phyloP scores from a whole-genome alignment of 148 eudicot species.

The Vaccinium myrtillus region DNA sequence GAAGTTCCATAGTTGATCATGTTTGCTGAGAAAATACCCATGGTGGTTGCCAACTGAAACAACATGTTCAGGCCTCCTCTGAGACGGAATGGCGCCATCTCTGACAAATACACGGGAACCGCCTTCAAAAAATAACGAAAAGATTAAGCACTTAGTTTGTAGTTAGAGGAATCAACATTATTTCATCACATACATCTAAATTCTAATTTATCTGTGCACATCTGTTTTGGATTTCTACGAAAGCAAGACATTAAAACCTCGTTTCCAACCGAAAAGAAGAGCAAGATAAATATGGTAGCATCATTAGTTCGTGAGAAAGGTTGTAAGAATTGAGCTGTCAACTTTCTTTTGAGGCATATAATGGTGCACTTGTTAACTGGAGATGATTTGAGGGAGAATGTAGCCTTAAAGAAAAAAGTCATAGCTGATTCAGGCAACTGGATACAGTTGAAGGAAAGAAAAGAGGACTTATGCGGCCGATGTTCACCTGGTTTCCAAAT shows the following conservation, averaged over 20 bases:
- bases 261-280: not conserved
- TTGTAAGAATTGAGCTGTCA: not conserved
- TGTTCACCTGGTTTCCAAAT: constrained; percentile 77
- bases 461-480: not conserved
- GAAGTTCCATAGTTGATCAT: constrained; percentile 78
- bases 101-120: constrained; percentile 71
- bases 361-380: too few relatives aligned
- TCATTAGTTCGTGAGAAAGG: not conserved
- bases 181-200: not conserved
- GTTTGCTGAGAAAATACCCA: constrained; percentile 82
- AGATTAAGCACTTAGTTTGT: not conserved
- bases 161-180: not conserved
- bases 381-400: not conserved
- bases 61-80: constrained; percentile 80
- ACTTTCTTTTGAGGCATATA: not conserved
- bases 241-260: not conserved
- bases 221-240: not conserved
- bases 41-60: constrained; percentile 83
- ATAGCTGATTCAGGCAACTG: not conserved
- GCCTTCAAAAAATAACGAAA: constrained; percentile 39
- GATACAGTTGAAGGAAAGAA: not conserved
- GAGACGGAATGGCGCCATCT: constrained; percentile 82
- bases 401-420: not conserved
- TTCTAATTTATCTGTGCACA: not conserved
- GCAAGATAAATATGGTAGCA: not conserved